phyloP scores from a whole-genome alignment of 805 yeast genomes.

The Sugiyamaella valdiviana region DNA sequence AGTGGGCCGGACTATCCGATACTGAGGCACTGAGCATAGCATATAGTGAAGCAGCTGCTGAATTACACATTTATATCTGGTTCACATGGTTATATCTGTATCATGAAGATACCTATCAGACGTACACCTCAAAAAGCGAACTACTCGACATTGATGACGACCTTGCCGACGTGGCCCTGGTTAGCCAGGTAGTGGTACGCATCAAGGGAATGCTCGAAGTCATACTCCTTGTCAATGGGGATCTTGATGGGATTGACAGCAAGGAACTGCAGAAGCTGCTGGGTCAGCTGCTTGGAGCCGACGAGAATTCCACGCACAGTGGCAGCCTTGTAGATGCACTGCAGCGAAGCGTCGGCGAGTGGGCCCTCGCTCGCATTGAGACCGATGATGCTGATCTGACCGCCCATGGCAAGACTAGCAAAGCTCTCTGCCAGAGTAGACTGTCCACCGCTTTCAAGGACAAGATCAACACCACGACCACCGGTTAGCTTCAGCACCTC shows the following conservation, averaged over 20 bases:
- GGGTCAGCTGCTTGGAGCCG: conserved; percentile 1
- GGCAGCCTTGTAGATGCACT: conserved; percentile 5
- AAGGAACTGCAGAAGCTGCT: conserved; percentile 7
- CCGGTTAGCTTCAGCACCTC: conserved; percentile 8
- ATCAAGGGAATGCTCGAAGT: conserved; percentile 6
- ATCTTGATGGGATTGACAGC: conserved; percentile 1
- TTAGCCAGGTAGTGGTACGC: conserved; percentile 5
- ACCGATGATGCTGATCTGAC: conserved; percentile 7
- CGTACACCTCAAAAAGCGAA: no score
- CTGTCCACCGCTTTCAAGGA: conserved; percentile 13
- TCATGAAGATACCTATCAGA: no score
- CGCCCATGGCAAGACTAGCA: conserved; percentile 5
- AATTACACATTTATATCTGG: no score
- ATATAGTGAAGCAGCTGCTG: no score
- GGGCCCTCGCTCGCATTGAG: no score
- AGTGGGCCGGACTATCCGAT: no score
- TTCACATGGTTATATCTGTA: no score
- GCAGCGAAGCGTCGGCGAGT: conserved; percentile 5
- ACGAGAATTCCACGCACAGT: conserved; percentile 9
- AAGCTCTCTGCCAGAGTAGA: conserved; percentile 9
- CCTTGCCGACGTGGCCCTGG: conserved; percentile 10
- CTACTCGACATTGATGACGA: conserved; percentile 2
- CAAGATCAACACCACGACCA: conserved; percentile 11
- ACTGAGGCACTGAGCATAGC: no score
- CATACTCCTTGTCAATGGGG: conserved; percentile 6